These are phyloP conservation scores for Melaleuca quinquenervia DNA, from an alignment of 345 rosid species.

Conservation along the genomic window DNA sequence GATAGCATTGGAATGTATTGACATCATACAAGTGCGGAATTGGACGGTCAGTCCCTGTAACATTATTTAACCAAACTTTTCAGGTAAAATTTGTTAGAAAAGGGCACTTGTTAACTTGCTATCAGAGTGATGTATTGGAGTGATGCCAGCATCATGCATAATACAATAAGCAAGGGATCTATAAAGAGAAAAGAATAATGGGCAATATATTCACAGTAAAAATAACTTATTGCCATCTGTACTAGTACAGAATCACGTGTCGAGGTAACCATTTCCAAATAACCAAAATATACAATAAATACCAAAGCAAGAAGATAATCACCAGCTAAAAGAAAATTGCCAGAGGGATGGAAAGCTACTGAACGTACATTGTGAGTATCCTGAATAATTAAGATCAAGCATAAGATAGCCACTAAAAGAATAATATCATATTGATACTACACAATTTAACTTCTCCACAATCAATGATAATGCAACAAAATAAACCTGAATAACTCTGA, in stretches of 20 bases:
- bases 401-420: background rate
- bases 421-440: background rate
- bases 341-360: slow-evolving; percentile 74
- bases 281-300: background rate
- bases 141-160: background rate
- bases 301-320: background rate
- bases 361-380: slow-evolving; percentile 85
- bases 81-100: background rate
- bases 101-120: background rate
- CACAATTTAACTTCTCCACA: background rate
- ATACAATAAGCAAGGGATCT: background rate
- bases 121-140: background rate
- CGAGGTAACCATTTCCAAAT: background rate
- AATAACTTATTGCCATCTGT: background rate
- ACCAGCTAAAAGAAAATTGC: slow-evolving; percentile 78
- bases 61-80: background rate
- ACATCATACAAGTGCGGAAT: slow-evolving; percentile 78
- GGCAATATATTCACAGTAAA: background rate
- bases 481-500: slow-evolving; percentile 71
- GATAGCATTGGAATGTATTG: background rate
- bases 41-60: slow-evolving; percentile 74
- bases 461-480: background rate
- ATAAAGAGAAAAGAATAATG: background rate
- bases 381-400: slow-evolving; percentile 21
- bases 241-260: background rate